Conservation (phyloP, 805 yeast genomes). For the Teunomyces tritomae region DNA sequence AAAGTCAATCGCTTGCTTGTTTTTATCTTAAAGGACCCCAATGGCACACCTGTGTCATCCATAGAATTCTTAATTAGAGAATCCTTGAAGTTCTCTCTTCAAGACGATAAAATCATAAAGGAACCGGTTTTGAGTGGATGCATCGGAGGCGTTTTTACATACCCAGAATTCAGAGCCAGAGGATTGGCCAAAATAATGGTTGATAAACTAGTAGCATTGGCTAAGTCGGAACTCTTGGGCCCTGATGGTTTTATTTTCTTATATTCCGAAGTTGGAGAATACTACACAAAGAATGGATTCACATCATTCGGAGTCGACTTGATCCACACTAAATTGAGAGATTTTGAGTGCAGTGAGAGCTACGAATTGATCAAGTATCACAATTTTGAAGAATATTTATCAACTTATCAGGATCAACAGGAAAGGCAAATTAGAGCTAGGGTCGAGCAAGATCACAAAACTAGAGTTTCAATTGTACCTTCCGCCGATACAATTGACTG, state of each 20-base stretch:
- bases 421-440: constrained; percentile 14
- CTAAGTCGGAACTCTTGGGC: constrained; percentile 22
- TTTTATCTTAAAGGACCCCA: constrained; percentile 20
- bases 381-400: constrained; percentile 25
- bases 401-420: constrained; percentile 19
- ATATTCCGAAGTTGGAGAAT: constrained; percentile 45
- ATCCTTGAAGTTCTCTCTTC: constrained; percentile 22
- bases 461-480: constrained; percentile 31
- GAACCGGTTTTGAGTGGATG: constrained; percentile 30
- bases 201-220: constrained; percentile 29
- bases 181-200: constrained; percentile 41
- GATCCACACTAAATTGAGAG: constrained; percentile 21
- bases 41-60: constrained; percentile 25
- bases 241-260: constrained; percentile 34
- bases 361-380: constrained; percentile 19
- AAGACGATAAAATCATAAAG: constrained; percentile 14
- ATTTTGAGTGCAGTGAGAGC: constrained; percentile 2
- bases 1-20: constrained; percentile 19
- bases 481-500: constrained; percentile 32
- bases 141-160: constrained; percentile 43
- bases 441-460: constrained; percentile 26
- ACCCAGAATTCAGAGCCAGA: constrained; percentile 32
- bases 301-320: constrained; percentile 36
- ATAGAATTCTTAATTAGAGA: constrained; percentile 34
- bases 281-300: constrained; percentile 38